Evolutionary conservation across 2,329 filamentous ascomycete genomes (phyloP).

Genomic region (Fusarium tanahbumbuense): DNA sequence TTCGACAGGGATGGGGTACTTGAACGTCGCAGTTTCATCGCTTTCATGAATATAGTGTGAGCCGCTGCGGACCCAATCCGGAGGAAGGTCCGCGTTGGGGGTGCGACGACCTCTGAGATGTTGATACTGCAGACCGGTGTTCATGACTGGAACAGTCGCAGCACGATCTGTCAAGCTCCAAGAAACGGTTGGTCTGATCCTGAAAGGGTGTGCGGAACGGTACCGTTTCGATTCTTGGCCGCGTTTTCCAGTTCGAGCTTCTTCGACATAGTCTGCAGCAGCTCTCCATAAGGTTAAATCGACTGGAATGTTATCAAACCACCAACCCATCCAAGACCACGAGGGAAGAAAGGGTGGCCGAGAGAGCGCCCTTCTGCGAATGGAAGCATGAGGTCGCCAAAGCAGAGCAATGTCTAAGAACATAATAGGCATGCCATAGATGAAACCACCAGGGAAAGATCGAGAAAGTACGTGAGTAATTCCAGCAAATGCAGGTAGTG

Average conservation of each 20-base stretch:
- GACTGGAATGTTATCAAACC: conserved; percentile 58
- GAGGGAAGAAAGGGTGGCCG: conserved; percentile 56
- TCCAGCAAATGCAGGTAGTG: conserved; percentile 56
- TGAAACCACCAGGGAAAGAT: conserved; percentile 57
- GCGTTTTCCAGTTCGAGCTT: conserved; percentile 49
- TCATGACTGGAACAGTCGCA: conserved; percentile 51
- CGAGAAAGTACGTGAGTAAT: conserved; percentile 57
- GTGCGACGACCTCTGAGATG: conserved; percentile 53
- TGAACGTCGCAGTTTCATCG: conserved; percentile 54
- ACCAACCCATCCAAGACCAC: conserved; percentile 63
- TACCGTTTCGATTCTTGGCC: conserved; percentile 51
- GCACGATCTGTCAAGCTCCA: conserved; percentile 57
- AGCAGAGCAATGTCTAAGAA: conserved; percentile 59
- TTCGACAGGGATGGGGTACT: conserved; percentile 57
- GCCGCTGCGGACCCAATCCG: conserved; percentile 55
- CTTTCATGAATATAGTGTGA: conserved; percentile 55
- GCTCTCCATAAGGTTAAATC: conserved; percentile 58
- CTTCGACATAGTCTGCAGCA: conserved; percentile 58
- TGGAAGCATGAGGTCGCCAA: conserved; percentile 58
- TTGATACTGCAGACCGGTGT: conserved; percentile 54
- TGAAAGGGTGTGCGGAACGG: conserved; percentile 53
- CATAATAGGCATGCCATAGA: conserved; percentile 60
- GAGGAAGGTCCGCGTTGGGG: conserved; percentile 49
- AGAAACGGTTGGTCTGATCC: conserved; percentile 53
- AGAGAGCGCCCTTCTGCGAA: conserved; percentile 53